Evolutionary conservation across 306 rosid species (phyloP).

Genomic region (Quercus suber): DNA sequence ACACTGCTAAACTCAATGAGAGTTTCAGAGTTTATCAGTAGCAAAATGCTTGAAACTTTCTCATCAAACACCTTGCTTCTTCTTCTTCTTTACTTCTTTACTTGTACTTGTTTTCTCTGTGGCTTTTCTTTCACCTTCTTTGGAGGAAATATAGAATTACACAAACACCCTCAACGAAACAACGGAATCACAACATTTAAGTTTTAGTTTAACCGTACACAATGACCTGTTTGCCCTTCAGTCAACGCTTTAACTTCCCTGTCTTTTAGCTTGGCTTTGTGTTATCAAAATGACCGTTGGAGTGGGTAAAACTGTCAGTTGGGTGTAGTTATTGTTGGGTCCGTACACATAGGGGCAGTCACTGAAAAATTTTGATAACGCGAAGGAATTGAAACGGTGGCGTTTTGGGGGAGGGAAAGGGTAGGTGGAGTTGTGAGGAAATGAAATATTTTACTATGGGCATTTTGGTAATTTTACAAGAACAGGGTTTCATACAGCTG

Average conservation of each 20-base stretch:
- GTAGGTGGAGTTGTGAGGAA: slow-evolving; percentile 32
- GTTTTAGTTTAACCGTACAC: neutral
- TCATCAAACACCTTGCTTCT: neutral
- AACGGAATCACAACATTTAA: neutral
- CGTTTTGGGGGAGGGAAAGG: neutral
- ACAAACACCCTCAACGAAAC: slow-evolving; percentile 17
- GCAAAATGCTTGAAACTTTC: neutral
- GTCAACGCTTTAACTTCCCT: neutral
- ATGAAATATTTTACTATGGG: neutral
- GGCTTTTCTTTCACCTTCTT: neutral
- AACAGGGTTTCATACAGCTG: slow-evolving; percentile 51
- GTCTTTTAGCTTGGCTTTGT: neutral
- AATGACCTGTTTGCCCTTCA: slow-evolving; percentile 11
- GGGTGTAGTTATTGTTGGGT: neutral
- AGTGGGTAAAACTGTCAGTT: slow-evolving; percentile 24
- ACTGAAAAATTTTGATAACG: neutral
- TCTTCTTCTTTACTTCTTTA: neutral
- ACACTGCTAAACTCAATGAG: neutral
- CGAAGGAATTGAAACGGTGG: neutral
- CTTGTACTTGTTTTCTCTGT: neutral
- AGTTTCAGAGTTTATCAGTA: neutral
- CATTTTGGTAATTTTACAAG: slow-evolving; percentile 1
- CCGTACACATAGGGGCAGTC: neutral
- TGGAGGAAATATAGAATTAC: slow-evolving; percentile 27
- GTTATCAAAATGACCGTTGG: slow-evolving; percentile 52